Evolutionary conservation across 176 grass and related monocot genomes (phyloP).

Genomic region (Chrysopogon serrulatus): DNA sequence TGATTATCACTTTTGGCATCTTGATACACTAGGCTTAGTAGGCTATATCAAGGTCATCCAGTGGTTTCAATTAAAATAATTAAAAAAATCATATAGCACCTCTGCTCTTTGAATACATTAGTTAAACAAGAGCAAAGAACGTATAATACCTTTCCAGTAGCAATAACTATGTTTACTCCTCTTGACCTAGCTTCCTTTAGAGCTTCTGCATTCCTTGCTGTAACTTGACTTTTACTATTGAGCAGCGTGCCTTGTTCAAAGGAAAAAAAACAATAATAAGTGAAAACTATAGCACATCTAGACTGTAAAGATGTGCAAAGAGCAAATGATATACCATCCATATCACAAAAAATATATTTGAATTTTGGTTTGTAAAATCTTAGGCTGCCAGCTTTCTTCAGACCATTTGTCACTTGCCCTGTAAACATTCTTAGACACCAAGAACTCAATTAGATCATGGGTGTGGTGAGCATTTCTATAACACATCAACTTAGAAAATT

Average conservation of each 20-base stretch:
- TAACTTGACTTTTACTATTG: conserved; percentile 94
- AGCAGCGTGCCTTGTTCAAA: conserved; percentile 81
- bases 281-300: conserved; percentile 5
- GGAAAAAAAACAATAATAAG: conserved; percentile 1
- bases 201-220: conserved; percentile 74
- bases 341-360: conserved; percentile 92
- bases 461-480: conserved; percentile 14
- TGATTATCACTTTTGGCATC: background rate
- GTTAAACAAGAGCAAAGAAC: background rate
- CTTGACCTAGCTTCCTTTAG: conserved; percentile 81
- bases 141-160: conserved; percentile 83
- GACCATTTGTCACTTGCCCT: conserved; percentile 50
- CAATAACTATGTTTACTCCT: conserved; percentile 89
- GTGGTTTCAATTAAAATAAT: background rate
- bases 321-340: conserved; percentile 74
- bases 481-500: background rate
- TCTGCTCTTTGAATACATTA: background rate
- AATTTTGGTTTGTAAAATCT: conserved; percentile 97
- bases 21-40: background rate
- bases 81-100: background rate
- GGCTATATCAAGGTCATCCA: background rate
- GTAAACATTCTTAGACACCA: conserved; percentile 69
- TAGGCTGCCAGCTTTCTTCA: conserved; percentile 64
- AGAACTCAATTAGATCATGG: conserved; percentile 35
- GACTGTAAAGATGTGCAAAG: conserved; percentile 10